Evolutionary conservation across 2,329 filamentous ascomycete species (phyloP), one percentile per base, ranked within the genome.

Genomic region (Xylariales sp.): DNA sequence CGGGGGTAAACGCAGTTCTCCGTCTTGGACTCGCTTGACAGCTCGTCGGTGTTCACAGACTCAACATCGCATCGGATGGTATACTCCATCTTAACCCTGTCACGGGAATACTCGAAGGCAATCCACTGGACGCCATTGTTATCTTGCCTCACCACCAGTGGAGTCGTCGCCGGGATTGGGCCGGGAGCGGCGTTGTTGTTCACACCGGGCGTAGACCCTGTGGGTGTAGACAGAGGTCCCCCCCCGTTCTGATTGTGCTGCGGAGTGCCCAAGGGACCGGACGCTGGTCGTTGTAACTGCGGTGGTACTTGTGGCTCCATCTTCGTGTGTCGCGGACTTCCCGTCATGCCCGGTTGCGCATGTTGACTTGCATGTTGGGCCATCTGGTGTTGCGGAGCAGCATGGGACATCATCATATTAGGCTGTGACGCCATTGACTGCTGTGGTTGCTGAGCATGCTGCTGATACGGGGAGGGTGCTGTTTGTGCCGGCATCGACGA

Each of bases 61-160:
- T 97, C 93, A 15, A 97, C 93, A 55, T 97, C 93, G 62, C 93
- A 97, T 39, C 93, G 84, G 56, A 98, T 98, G 1, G 90, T 96
- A 68, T 98, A 98, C 65, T 97, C 90, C 89, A 97, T 95, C 79
- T 98, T 98, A 52, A 97, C 90, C 33, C 91, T 78, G 60, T 98
- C 91, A 46, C 91, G 82, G 9, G 91, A 97, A 62, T 98, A 98
- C 63, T 98, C 93, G 48, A 97, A 98, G 1, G 89, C 89, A 57
- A 97, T 97, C 93, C 93, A 97, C 64, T 97, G 93, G 5, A 97
- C 91, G 7, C 93, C 93, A 52, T 95, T 97, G 58, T 88, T 86
- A 56, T 97, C 93, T 64, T 97, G 91, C 51, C 90, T 76, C 18
- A 97, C 91, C 7, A 97, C 90, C 7, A 96, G 72, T 0, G 93